Conservation (phyloP, 768 basidiomycete species). For the Roridomyces roridus region DNA sequence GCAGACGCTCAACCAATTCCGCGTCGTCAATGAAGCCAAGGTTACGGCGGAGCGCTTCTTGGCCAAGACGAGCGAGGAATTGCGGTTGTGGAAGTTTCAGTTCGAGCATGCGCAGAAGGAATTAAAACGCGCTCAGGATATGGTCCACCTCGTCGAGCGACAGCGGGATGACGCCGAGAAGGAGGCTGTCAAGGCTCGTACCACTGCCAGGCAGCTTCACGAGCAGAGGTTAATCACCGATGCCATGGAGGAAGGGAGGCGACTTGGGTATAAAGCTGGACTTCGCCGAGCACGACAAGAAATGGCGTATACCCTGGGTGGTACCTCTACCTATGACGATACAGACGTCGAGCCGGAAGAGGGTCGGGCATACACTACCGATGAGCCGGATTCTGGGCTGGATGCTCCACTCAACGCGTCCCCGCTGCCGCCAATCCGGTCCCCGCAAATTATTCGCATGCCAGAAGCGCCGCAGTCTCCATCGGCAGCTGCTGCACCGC, state of each 20-base stretch:
- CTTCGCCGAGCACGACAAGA: conserved; percentile 33
- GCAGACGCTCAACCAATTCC: conserved; percentile 24
- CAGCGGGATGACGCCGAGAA: conserved; percentile 50
- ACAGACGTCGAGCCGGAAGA: conserved; percentile 9
- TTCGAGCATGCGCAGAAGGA: conserved; percentile 49
- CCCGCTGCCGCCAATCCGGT: not conserved
- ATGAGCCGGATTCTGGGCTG: not conserved
- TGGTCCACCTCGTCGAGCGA: conserved; percentile 42
- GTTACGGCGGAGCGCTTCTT: conserved; percentile 31
- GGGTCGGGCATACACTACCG: not conserved
- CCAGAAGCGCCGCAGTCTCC: not conserved
- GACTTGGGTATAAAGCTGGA: conserved; percentile 48
- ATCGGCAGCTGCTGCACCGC: not conserved
- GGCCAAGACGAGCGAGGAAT: conserved; percentile 37
- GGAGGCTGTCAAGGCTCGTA: conserved; percentile 44
- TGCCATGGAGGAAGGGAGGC: conserved; percentile 49
- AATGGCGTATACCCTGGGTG: conserved; percentile 3
- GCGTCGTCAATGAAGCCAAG: conserved; percentile 29
- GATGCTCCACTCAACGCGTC: conserved; percentile 1
- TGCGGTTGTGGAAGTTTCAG: conserved; percentile 49
- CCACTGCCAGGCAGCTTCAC: conserved; percentile 42
- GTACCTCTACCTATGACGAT: not conserved
- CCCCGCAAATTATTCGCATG: conserved; percentile 3
- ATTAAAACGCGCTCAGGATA: conserved; percentile 45
- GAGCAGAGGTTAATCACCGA: conserved; percentile 44